Evolutionary conservation across 2,329 filamentous ascomycete genomes (phyloP), one percentile per base, ranked within the genome.

Genomic region (Calonectria pauciramosa): DNA sequence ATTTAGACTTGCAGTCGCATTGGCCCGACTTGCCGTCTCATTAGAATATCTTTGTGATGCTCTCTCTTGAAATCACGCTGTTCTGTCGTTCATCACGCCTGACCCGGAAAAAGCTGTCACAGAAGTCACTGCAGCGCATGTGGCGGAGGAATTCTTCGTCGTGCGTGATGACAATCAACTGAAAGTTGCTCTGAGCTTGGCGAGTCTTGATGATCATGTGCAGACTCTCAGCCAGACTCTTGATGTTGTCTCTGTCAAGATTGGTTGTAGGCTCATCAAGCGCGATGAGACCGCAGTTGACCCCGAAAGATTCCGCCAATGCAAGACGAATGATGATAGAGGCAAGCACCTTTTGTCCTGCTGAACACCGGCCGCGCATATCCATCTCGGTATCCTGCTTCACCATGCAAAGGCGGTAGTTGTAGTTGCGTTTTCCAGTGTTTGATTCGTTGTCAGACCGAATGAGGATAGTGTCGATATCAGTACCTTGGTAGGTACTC

Each of bases 331-430:
- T 98, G 86, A 99, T 97, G 87, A 99, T 99, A 85, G 94, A 96
- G 6, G 97, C 97, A 34, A 99, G 91, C 34, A 99, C 96, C 86
- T 98, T 98, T 84, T 99, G 97, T 4, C 97, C 97, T 1, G 97
- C 97, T 79, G 95, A 97, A 89, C 97, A 99, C 70, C 97, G 95
- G 1, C 97, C 97, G 76, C 97, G 95, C 97, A 99, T 99, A 87
- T 99, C 97, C 96, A 99, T 98, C 85, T 99, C 97, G 0, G 94
- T 95, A 82, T 97, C 96, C 83, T 96, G 94, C 87, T 99, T 99
- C 80, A 98, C 93, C 97, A 99, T 99, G 85, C 95, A 96, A 8
- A 99, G 94, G 60, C 97, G 95, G 88, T 99, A 99, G 86, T 99
- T 99, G 90, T 99, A 99, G 76, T 90, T 94, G 81, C 95, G 93